Evolutionary conservation across 2,329 filamentous ascomycete genomes (phyloP).

Genomic region (Hypoxylon sp.): DNA sequence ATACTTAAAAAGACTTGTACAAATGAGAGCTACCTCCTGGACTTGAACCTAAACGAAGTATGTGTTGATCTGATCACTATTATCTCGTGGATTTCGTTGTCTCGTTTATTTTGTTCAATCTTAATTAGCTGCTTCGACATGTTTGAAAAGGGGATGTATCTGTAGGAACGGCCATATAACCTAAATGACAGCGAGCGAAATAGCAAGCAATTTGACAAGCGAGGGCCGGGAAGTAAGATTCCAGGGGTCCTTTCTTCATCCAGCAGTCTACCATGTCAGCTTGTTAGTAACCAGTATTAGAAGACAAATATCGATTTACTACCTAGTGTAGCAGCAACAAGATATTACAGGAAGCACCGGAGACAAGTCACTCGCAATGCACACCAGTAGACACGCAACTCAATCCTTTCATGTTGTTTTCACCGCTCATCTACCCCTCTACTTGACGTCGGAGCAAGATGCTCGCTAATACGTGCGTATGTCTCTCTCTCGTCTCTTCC

Average conservation of each 20-base stretch:
- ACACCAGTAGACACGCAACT: background rate
- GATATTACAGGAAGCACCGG: background rate
- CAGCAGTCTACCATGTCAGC: too few species aligned
- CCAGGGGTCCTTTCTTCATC: background rate
- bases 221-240: background rate
- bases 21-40: background rate
- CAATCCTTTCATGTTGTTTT: background rate
- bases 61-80: too few species aligned
- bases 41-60: background rate
- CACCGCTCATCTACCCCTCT: background rate
- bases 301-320: background rate
- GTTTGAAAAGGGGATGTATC: too few species aligned
- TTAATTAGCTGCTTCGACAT: too few species aligned
- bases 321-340: background rate
- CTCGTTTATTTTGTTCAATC: too few species aligned
- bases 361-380: background rate
- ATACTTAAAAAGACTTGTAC: constrained; percentile 1
- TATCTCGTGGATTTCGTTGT: too few species aligned
- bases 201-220: background rate
- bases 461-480: background rate
- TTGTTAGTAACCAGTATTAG: background rate
- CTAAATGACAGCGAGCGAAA: background rate
- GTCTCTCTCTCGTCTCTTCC: background rate
- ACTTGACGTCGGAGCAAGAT: background rate
- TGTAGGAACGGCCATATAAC: too few species aligned